Conservation (phyloP, 73 alveolate species). For the Paramecium tetraurelia region DNA sequence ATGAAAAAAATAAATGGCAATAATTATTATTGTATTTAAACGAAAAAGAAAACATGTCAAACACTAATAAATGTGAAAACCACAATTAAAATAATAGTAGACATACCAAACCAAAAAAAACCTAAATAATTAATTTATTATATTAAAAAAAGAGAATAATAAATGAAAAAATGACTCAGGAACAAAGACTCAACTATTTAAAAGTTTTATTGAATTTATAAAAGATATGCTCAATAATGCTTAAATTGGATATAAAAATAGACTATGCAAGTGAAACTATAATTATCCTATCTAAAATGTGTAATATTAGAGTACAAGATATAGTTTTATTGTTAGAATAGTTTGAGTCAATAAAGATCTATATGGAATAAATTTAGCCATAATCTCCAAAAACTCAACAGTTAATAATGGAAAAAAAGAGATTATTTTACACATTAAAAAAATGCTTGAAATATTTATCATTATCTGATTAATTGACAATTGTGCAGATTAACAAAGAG, state of each 20-base stretch:
- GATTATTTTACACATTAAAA: background rate
- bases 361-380: background rate
- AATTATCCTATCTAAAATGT: background rate
- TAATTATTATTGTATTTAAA: background rate
- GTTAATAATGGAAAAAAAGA: background rate
- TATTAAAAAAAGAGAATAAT: slow-evolving; percentile 22
- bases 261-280: slow-evolving; percentile 37
- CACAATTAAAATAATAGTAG: background rate
- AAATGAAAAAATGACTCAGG: background rate
- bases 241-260: background rate
- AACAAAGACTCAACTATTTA: background rate
- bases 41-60: background rate
- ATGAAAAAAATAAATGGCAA: slow-evolving; percentile 5
- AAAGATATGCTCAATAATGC: slow-evolving; percentile 18
- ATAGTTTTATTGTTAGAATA: slow-evolving; percentile 4
- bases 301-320: background rate
- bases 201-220: background rate
- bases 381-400: background rate
- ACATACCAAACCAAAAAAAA: background rate
- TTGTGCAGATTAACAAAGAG: background rate
- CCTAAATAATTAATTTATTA: background rate
- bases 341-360: background rate
- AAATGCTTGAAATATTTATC: background rate
- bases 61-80: background rate
- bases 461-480: background rate